Base-by-base conservation (phyloP, 2,329 filamentous ascomycete genomes). In the Stylonectria norvegica region DNA sequence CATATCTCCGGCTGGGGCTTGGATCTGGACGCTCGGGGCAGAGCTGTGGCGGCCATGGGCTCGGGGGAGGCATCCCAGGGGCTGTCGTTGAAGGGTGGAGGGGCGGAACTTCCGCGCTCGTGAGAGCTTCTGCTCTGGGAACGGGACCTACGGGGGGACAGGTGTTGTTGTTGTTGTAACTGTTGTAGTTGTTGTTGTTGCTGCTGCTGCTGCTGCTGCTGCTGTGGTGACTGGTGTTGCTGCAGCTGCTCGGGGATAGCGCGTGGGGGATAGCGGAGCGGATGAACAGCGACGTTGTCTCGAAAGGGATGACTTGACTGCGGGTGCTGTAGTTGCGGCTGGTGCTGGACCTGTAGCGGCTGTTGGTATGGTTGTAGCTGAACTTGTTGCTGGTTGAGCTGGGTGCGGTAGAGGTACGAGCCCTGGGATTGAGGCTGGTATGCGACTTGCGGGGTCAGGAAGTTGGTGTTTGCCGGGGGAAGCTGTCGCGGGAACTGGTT, bases 61-160 rank as follows among this genome's bases (percentile, higher is more conserved):
- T 57, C 58, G 4, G 59, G 51, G 14, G 59, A 57, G 5, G 63
- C 60, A 40, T 73, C 67, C 73, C 72, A 75, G 1, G 69, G 70
- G 40, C 66, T 71, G 16, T 69, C 67, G 33, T 68, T 70, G 32
- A 71, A 57, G 0, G 68, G 69, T 3, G 73, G 71, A 11, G 73
- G 73, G 5, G 72, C 73, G 4, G 73, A 76, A 18, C 62, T 64
- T 17, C 72, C 72, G 20, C 73, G 65, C 38, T 71, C 69, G 34
- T 69, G 64, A 7, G 65, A 63, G 25, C 48, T 42, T 5, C 57
- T 44, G 23, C 45, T 52, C 28, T 47, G 42, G 7, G 51, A 46
- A 6, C 56, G 50, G 4, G 53, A 57, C 16, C 44, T 51, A 22
- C 44, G 34, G 16, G 2, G 12, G 36, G 15, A n/a, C 4, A n/a